phyloP scores from a whole-genome alignment of 2,329 filamentous ascomycete genomes.

The Phialophora expanda region DNA sequence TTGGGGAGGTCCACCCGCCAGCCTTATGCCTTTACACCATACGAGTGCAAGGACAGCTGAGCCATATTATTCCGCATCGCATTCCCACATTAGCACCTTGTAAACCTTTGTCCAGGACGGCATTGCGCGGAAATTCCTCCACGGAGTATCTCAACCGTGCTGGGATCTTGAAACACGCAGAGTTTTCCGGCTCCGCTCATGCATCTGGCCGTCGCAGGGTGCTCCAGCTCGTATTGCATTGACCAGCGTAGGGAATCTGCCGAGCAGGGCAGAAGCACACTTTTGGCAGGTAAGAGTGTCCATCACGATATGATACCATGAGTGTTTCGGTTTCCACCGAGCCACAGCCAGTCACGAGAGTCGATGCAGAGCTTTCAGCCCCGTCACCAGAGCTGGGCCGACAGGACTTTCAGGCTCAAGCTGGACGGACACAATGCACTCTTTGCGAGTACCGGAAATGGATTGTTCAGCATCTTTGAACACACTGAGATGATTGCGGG shows the following conservation, averaged over 20 bases:
- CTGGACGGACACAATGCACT: neutral
- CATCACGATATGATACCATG: neutral
- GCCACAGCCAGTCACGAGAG: neutral
- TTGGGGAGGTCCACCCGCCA: slow-evolving; percentile 19
- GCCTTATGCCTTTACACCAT: neutral
- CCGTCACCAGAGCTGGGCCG: no score
- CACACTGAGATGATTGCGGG: neutral
- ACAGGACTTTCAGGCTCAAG: neutral
- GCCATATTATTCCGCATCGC: slow-evolving; percentile 1
- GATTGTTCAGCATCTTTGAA: neutral
- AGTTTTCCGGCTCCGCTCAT: neutral
- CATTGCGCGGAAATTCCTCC: neutral
- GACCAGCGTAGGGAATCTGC: neutral
- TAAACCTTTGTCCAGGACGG: neutral
- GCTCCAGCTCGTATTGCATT: neutral
- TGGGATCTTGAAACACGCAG: neutral
- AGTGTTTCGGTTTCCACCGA: neutral
- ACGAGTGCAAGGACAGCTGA: neutral
- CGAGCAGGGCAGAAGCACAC: neutral
- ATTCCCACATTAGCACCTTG: slow-evolving; percentile 5
- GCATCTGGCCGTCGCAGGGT: neutral
- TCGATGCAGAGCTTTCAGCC: neutral
- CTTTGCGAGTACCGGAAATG: neutral
- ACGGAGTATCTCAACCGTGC: neutral
- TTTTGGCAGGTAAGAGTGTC: neutral